Evolutionary conservation across 2,329 filamentous ascomycete genomes (phyloP).

Genomic region (Tolypocladium cylindrosporum): DNA sequence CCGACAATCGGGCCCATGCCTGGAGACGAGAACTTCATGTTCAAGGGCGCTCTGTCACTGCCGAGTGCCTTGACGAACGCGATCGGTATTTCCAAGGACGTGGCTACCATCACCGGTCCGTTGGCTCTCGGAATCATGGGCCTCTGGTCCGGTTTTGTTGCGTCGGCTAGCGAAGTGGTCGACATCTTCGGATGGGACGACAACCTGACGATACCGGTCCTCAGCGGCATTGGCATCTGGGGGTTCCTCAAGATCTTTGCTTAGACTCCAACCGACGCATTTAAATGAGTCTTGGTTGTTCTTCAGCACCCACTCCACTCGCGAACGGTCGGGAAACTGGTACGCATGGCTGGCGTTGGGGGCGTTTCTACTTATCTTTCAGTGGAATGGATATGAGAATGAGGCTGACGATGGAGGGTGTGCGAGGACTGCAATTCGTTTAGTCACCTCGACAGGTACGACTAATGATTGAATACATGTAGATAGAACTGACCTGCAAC

Average conservation of each 20-base stretch:
- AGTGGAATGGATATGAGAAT: not conserved
- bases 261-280: conserved; percentile 17
- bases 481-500: not conserved
- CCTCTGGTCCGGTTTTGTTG: conserved; percentile 78
- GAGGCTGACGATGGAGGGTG: not conserved
- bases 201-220: conserved; percentile 89
- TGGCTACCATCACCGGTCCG: conserved; percentile 57
- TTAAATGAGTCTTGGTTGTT: not conserved
- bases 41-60: conserved; percentile 64
- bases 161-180: conserved; percentile 79
- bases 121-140: conserved; percentile 73
- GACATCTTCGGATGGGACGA: conserved; percentile 94
- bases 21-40: conserved; percentile 66
- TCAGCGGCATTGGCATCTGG: conserved; percentile 84
- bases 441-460: not conserved
- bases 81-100: conserved; percentile 48
- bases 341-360: conserved; percentile 1
- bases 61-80: conserved; percentile 47
- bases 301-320: not conserved
- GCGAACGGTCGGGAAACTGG: not conserved
- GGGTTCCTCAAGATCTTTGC: conserved; percentile 84
- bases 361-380: not conserved
- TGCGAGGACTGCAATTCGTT: not conserved
- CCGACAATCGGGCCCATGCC: conserved; percentile 57
- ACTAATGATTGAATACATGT: not conserved